Evolutionary conservation across 805 yeast genomes (phyloP), one percentile per base, ranked within the genome.

Genomic region (Danielia oregonensis): DNA sequence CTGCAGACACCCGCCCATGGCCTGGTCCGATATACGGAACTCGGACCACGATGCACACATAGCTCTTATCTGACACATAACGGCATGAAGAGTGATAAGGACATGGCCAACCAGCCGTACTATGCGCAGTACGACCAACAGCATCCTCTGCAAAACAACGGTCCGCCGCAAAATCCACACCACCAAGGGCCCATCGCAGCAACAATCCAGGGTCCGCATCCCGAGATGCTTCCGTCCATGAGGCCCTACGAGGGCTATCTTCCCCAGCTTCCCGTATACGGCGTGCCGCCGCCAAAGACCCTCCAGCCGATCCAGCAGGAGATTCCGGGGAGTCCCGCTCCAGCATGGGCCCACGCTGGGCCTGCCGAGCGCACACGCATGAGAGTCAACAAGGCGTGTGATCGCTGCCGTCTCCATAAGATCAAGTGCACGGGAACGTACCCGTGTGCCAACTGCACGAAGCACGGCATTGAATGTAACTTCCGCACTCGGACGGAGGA

Each of bases 371-470:
- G 32, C 30, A 47, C 43, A 5, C 49, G 72, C 19, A 43, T 63
- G 38, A 51, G 78, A 29, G 80, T 74, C 7, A 57, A 63, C 34
- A 69, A 64, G 41, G 83, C 82, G 1, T 78, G 83, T 43, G 74
- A 70, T 34, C 58, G 77, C 15, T 78, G 83, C 51, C 60, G 78
- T 36, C 55, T 61, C 24, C 77, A 72, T 40, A 76, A 78, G 52
- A 72, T 74, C 38, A 77, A 78, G 45, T 78, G 83, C 50, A 65
- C 76, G 32, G 81, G 81, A 4, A 58, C 63, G 11, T 44, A 43
- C 27, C 82, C 82, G 7, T 78, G 83, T 41, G 38, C 42, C 4
- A 63, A 69, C 5, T 78, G 83, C 51, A 38, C 50, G 6, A 59
- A 61, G 45, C 65, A 59, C 34, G 57, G 50, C 30, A 51, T 49